Conservation (phyloP, 305 asterid genomes). For the Plantago rigida region DNA sequence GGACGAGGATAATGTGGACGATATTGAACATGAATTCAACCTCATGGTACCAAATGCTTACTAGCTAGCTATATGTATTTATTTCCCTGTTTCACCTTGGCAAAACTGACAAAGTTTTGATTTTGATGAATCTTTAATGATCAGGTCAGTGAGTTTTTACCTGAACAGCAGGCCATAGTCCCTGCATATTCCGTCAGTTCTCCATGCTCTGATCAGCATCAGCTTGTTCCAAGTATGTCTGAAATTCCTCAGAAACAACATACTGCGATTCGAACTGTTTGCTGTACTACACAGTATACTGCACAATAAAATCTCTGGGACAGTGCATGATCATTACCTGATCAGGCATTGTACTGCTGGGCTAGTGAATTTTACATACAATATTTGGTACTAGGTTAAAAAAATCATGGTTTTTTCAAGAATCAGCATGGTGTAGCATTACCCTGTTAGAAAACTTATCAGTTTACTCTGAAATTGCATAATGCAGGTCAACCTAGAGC, state of each 20-base stretch:
- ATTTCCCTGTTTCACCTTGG: constrained; percentile 65
- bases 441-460: not conserved
- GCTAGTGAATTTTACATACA: too few species aligned
- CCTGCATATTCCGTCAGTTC: not conserved
- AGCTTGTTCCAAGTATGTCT: not conserved
- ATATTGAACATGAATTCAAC: constrained; percentile 61
- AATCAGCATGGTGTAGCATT: constrained; percentile 24
- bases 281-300: too few species aligned
- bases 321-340: too few species aligned
- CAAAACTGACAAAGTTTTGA: constrained; percentile 1
- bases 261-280: too few species aligned
- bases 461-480: constrained; percentile 17
- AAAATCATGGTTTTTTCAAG: constrained; percentile 57
- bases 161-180: not conserved
- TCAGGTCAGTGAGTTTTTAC: not conserved
- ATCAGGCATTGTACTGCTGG: too few species aligned
- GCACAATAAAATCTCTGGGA: too few species aligned
- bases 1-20: constrained; percentile 73
- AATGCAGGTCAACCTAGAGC: constrained; percentile 52
- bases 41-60: constrained; percentile 46
- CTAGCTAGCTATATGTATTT: constrained; percentile 44
- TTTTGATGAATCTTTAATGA: not conserved
- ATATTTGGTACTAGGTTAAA: too few species aligned
- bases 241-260: too few species aligned
- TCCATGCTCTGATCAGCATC: not conserved